These are phyloP conservation scores for Epichloe hybrida DNA, from an alignment of 2,329 filamentous ascomycete genomes.

Conservation along the genomic window DNA sequence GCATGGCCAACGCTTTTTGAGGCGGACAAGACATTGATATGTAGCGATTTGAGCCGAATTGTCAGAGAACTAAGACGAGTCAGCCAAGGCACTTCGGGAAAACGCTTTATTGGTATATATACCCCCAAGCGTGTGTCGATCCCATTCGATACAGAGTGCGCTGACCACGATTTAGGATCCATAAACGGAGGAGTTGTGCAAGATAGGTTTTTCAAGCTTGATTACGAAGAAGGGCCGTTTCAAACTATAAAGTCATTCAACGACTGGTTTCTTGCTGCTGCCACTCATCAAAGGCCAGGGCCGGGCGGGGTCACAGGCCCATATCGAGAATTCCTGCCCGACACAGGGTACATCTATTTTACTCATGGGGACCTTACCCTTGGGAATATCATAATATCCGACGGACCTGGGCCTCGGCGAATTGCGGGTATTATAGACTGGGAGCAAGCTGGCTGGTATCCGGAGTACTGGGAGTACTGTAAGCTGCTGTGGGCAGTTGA, in stretches of 20 bases:
- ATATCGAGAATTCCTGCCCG: slow-evolving; percentile 7
- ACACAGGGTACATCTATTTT: slow-evolving; percentile 10
- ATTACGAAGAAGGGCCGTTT: slow-evolving; percentile 10
- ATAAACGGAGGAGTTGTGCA: slow-evolving; percentile 11
- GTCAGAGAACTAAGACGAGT: not conserved
- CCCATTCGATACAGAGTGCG: slow-evolving; percentile 1
- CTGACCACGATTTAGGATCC: slow-evolving; percentile 8
- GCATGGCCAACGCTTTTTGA: slow-evolving; percentile 9
- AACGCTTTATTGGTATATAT: not conserved
- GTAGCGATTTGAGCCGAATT: slow-evolving; percentile 6
- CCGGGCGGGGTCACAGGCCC: slow-evolving; percentile 3
- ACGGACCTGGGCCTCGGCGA: not conserved
- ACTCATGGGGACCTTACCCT: slow-evolving; percentile 13
- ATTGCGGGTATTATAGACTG: slow-evolving; percentile 13
- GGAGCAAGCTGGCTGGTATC: slow-evolving; percentile 17
- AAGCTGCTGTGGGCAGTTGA: not conserved
- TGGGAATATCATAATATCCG: slow-evolving; percentile 11
- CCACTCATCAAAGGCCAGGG: slow-evolving; percentile 8
- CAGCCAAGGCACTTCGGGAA: not conserved
- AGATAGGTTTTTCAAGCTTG: slow-evolving; percentile 11
- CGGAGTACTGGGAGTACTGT: slow-evolving; percentile 1
- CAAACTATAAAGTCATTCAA: slow-evolving; percentile 9
- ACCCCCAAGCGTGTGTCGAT: not conserved
- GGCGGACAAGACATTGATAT: slow-evolving; percentile 9
- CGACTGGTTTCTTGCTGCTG: slow-evolving; percentile 10